Percentiles rank a stretch among this genome's conserved stretches.
Evolutionary conservation across 371 early-diverging fungal species (phyloP).

Genomic region (Ordospora pajunii): DNA sequence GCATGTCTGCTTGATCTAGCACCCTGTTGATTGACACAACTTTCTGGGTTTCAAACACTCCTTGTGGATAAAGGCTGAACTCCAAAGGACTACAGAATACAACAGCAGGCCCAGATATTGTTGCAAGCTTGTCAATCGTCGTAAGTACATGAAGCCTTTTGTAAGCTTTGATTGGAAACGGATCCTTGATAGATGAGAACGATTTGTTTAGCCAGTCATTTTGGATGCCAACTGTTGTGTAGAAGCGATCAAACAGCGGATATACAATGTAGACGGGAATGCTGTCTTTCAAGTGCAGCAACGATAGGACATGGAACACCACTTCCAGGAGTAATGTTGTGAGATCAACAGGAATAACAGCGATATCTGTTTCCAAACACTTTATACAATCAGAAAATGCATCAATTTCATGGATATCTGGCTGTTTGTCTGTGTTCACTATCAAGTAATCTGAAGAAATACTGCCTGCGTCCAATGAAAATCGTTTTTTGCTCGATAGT

Average conservation of each 20-base stretch:
- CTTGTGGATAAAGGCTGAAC: neutral
- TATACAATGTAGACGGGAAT: neutral
- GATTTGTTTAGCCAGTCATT: slow-evolving; percentile 1
- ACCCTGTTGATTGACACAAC: neutral
- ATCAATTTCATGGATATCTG: neutral
- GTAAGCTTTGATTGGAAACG: neutral
- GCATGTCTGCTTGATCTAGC: neutral
- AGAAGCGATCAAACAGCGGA: neutral
- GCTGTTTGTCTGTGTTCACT: neutral
- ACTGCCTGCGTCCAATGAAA: neutral
- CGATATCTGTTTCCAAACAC: neutral
- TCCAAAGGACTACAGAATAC: neutral
- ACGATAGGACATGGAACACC: neutral
- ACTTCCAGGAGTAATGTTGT: slow-evolving; percentile 8
- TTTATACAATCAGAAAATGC: neutral
- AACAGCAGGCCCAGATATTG: neutral
- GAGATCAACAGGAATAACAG: slow-evolving; percentile 1
- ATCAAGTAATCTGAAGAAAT: slow-evolving; percentile 10
- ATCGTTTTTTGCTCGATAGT: neutral
- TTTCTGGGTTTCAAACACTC: neutral
- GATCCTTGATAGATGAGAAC: neutral
- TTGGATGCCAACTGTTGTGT: neutral
- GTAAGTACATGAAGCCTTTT: neutral
- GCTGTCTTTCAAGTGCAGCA: neutral
- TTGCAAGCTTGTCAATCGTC: neutral